Conservation (phyloP, 2,329 filamentous ascomycete species). For the Scolecobasidium constrictum region DNA sequence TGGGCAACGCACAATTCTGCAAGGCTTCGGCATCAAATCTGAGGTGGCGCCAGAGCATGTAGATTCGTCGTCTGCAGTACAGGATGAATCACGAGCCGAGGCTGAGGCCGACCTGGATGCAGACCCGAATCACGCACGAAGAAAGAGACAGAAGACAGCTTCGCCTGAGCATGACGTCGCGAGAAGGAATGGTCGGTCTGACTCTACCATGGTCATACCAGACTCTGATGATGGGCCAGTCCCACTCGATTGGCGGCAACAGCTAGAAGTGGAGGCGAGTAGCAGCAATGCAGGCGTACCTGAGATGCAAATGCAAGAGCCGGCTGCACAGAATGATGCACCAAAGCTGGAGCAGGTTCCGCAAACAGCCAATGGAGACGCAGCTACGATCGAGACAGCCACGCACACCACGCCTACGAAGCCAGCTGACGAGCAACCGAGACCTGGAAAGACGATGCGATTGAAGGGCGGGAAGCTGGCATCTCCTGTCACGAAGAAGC, state of each 20-base stretch:
- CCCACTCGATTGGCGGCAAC: no score
- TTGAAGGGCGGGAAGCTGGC: slow-evolving; percentile 5
- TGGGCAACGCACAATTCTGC: background rate
- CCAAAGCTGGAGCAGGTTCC: no score
- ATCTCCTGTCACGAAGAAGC: slow-evolving; percentile 1
- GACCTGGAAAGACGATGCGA: slow-evolving; percentile 2
- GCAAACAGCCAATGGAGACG: no score
- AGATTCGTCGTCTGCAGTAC: background rate
- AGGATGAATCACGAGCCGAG: background rate
- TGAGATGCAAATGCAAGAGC: no score
- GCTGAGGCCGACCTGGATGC: background rate
- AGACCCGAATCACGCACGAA: slow-evolving; percentile 4
- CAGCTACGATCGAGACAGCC: no score
- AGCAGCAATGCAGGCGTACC: no score
- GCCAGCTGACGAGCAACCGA: background rate
- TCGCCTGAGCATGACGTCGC: background rate
- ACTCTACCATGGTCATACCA: no score
- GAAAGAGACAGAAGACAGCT: slow-evolving; percentile 5
- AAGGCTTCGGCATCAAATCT: background rate
- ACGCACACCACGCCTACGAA: no score
- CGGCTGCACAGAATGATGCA: no score
- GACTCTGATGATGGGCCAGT: no score
- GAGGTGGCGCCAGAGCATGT: background rate
- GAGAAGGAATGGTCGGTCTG: no score
- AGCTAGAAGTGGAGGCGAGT: no score